Evolutionary conservation across 306 rosid species (phyloP).

Genomic region (Cicer chorassanicum): DNA sequence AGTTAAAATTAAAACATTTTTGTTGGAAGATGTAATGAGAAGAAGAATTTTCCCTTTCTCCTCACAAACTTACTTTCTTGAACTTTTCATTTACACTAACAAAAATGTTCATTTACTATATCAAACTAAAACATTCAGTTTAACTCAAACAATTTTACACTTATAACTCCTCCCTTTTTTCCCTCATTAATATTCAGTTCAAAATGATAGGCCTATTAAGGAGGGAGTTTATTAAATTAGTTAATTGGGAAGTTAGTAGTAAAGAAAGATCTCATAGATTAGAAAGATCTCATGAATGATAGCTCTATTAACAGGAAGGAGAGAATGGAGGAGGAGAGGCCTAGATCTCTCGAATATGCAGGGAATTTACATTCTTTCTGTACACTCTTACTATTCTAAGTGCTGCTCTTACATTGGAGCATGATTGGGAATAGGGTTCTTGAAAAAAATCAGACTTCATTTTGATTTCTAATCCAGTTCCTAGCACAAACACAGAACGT

Average conservation of each 20-base stretch:
- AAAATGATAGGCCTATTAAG: background rate
- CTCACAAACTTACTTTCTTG: conserved; percentile 8
- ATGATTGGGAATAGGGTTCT: background rate
- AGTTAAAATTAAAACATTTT: background rate
- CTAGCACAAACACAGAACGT: conserved; percentile 1
- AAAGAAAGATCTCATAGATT: background rate
- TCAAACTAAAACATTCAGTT: background rate
- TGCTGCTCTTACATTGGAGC: conserved; percentile 1
- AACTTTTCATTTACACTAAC: background rate
- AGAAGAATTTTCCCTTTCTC: background rate
- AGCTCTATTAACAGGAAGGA: background rate
- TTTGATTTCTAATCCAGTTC: background rate
- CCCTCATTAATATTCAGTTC: conserved; percentile 12
- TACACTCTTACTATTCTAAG: background rate
- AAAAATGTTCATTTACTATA: background rate
- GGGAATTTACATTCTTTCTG: background rate
- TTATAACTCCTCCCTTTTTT: background rate
- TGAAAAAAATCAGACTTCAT: background rate
- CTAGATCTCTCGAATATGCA: background rate
- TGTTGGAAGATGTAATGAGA: background rate
- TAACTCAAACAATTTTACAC: background rate
- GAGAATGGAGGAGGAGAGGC: background rate
- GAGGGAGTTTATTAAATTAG: background rate
- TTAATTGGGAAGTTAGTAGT: background rate
- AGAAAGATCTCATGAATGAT: background rate